These are phyloP conservation scores for Striga hermonthica DNA, from an alignment of 305 asterid species.

Conservation along the genomic window DNA sequence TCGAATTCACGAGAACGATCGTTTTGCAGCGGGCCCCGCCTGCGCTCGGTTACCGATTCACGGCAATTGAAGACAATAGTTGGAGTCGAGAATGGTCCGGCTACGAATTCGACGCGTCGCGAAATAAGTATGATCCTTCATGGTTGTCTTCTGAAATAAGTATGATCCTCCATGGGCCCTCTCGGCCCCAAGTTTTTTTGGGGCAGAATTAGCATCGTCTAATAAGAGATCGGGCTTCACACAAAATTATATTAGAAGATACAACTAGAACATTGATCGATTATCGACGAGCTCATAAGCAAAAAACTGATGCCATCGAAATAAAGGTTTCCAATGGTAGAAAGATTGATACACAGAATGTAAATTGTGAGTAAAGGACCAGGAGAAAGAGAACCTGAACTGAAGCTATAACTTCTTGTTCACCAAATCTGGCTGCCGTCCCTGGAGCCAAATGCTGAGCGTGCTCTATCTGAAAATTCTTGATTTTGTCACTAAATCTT, in stretches of 20 bases:
- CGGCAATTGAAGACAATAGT: too few species aligned
- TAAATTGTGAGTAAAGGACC: not conserved
- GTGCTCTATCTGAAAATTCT: slow-evolving; percentile 81
- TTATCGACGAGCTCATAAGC: slow-evolving; percentile 18
- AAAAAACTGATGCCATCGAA: slow-evolving; percentile 14
- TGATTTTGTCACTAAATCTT: slow-evolving; percentile 28
- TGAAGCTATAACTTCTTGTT: slow-evolving; percentile 73
- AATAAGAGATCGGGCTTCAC: slow-evolving; percentile 85
- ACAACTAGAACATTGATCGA: slow-evolving; percentile 16
- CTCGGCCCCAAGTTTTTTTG: slow-evolving; percentile 67
- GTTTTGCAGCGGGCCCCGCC: too few species aligned
- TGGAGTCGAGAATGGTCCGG: too few species aligned
- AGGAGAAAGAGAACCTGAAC: slow-evolving; percentile 65
- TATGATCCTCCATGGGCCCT: slow-evolving; percentile 81
- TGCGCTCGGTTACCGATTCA: too few species aligned
- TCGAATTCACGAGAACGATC: too few species aligned
- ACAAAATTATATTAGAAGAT: slow-evolving; percentile 21
- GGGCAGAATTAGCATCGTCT: slow-evolving; percentile 86
- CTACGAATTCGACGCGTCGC: too few species aligned
- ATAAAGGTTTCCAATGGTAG: slow-evolving; percentile 6
- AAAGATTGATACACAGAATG: not conserved
- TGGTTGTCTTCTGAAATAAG: slow-evolving; percentile 44
- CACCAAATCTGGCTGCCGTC: slow-evolving; percentile 68
- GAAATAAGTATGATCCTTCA: slow-evolving; percentile 69
- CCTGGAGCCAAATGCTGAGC: slow-evolving; percentile 93